Percentiles rank a stretch among this genome's conserved stretches.
phyloP scores from a whole-genome alignment of 176 grass and related monocot genomes.

The Luzula sylvatica region DNA sequence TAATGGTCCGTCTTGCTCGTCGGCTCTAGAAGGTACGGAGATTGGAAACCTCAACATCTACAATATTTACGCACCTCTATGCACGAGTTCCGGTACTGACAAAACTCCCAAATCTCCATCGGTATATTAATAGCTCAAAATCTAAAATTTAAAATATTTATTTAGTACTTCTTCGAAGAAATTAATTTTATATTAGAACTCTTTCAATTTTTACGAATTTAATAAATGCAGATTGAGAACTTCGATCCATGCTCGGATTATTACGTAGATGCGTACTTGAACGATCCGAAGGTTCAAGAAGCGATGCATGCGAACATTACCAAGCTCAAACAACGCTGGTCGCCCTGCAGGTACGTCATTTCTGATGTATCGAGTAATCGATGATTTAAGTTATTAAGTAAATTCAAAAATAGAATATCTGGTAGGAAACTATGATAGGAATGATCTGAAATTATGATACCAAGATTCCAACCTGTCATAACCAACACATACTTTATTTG shows the following conservation, averaged over 20 bases:
- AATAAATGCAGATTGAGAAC: slow-evolving; percentile 42
- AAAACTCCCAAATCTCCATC: slow-evolving; percentile 35
- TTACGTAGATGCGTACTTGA: slow-evolving; percentile 78
- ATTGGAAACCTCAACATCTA: slow-evolving; percentile 54
- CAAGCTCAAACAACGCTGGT: slow-evolving; percentile 53
- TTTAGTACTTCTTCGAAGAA: too few relatives aligned
- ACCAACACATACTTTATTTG: too few relatives aligned
- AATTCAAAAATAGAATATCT: too few relatives aligned
- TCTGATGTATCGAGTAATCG: too few relatives aligned
- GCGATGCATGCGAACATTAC: slow-evolving; percentile 83
- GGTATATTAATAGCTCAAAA: slow-evolving; percentile 34
- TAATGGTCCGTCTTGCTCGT: slow-evolving; percentile 1
- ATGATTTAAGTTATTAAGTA: too few relatives aligned
- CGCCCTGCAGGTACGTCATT: slow-evolving; percentile 53
- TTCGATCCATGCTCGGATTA: slow-evolving; percentile 72
- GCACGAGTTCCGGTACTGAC: slow-evolving; percentile 21
- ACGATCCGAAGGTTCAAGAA: slow-evolving; percentile 50
- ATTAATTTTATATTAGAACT: too few relatives aligned
- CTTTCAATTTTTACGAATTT: not conserved
- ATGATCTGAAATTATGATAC: too few relatives aligned
- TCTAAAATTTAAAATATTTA: too few relatives aligned
- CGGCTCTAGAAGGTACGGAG: not conserved
- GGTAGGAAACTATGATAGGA: too few relatives aligned
- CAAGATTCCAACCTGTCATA: too few relatives aligned
- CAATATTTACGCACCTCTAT: slow-evolving; percentile 85